Base-by-base conservation (phyloP, 768 basidiomycete species). In the Auriscalpium microsporum region DNA sequence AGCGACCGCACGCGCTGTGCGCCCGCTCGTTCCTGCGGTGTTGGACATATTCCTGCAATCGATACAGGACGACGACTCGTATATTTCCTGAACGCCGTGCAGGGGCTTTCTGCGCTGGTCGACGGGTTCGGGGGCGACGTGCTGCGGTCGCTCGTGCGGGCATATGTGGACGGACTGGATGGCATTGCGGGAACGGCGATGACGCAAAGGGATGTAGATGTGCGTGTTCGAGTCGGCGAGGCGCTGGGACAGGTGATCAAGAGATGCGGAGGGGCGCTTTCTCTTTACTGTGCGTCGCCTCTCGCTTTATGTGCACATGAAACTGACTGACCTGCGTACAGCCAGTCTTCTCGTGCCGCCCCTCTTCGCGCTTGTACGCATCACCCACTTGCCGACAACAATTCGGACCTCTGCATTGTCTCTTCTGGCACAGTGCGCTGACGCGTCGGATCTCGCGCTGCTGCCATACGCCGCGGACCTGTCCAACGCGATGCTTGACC, bases 1-100 rank as follows among this genome's bases (percentile, higher is more conserved):
- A 3, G 45, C 59, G n/a, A 56, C 54, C 14, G 65, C 68, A 36
- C 58, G 62, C n/a, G 64, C 73, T 11, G 82, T 88, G 61, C 70
- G 74, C 3, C 86, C 87, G 0, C 73, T 97, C 23, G 69, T 84
- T 14, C 92, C 93, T 7, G 87, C 86, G 0, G 90, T 97, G 60
- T 71, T 94, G 47, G 87, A 88, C 33, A 86, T 96, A 53, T 95
- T 97, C 67, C 68, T 94, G 58, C 83, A 90, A 64, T 79, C 84
- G 0, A 70, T 94, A 6, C 87, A 91, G 64, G 93, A 96, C 58
- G 88, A 94, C 40, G 95, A 98, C 64, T 92, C 90, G n/a, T 97
- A 93, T 68, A 83, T 97, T 97, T 92, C 65, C 73, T 97, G 52
- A 93, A 93, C 64, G 93, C 89, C 1, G 86, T 95, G 13, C 90